These are phyloP conservation scores for Globisporangium cederbergense DNA, from an alignment of 352 stramenopile species.

Conservation along the genomic window DNA sequence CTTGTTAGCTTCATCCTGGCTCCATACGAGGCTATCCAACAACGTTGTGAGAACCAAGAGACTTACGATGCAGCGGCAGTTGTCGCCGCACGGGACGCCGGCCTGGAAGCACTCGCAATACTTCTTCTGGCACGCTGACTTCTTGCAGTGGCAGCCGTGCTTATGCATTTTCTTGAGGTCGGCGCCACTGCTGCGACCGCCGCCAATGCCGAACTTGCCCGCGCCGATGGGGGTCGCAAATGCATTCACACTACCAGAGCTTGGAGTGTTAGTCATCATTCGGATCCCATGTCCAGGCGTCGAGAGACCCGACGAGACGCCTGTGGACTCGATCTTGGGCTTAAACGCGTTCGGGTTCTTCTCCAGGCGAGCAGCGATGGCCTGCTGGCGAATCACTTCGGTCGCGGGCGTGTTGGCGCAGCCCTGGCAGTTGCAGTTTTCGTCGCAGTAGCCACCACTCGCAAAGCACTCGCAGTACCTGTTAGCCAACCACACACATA, in stretches of 20 bases:
- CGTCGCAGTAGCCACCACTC: slow-evolving; percentile 88
- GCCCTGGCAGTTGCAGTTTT: slow-evolving; percentile 90
- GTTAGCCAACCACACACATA: neutral
- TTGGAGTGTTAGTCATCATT: neutral
- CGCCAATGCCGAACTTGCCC: slow-evolving; percentile 14
- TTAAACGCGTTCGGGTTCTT: slow-evolving; percentile 96
- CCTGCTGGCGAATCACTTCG: slow-evolving; percentile 67
- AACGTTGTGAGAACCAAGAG: neutral
- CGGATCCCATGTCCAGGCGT: slow-evolving; percentile 11
- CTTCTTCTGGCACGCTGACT: slow-evolving; percentile 96
- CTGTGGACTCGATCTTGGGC: slow-evolving; percentile 88
- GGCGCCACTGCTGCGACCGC: slow-evolving; percentile 16
- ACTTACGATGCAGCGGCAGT: slow-evolving; percentile 88
- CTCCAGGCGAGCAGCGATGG: slow-evolving; percentile 87
- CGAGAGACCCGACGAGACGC: neutral
- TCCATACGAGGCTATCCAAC: neutral
- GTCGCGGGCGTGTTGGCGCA: slow-evolving; percentile 89
- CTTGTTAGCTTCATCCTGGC: slow-evolving; percentile 1
- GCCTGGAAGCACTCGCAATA: slow-evolving; percentile 98
- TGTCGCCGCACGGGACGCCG: slow-evolving; percentile 77
- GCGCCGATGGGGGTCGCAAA: slow-evolving; percentile 27
- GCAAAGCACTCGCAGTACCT: slow-evolving; percentile 96
- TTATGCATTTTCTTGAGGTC: slow-evolving; percentile 88
- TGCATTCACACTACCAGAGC: neutral
- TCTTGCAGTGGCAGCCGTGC: slow-evolving; percentile 95